Conservation (phyloP, 495 filamentous ascomycete species). For the Tuber aestivum region DNA sequence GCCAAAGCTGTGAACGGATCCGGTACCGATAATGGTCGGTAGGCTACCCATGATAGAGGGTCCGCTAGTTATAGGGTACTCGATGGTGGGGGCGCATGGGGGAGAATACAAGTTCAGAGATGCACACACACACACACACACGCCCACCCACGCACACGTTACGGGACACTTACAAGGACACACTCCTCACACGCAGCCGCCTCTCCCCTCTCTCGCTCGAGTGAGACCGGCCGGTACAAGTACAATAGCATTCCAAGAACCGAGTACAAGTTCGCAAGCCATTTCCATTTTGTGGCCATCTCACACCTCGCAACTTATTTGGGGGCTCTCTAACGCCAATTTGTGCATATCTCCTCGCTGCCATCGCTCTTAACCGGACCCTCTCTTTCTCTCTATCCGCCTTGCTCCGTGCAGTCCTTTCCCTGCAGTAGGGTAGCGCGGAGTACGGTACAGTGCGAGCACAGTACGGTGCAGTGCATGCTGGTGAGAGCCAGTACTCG, state of each 20-base stretch:
- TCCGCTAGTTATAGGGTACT: not conserved
- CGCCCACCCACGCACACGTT: constrained; percentile 29
- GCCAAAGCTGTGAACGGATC: not conserved
- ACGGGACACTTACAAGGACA: too few species aligned
- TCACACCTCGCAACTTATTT: constrained; percentile 38
- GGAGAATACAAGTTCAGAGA: not conserved
- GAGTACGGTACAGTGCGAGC: not conserved
- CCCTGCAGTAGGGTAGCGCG: not conserved
- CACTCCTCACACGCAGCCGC: not conserved
- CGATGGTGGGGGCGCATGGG: not conserved
- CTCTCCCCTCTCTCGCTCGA: not conserved
- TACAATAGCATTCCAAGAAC: constrained; percentile 16
- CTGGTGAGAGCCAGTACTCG: not conserved
- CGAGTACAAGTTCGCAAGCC: constrained; percentile 37
- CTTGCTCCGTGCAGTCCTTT: constrained; percentile 18
- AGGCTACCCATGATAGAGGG: not conserved
- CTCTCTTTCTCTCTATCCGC: constrained; percentile 28
- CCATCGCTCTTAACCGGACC: constrained; percentile 32
- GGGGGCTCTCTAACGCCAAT: constrained; percentile 34
- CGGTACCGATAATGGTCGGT: not conserved
- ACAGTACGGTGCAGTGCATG: too few species aligned
- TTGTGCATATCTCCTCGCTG: constrained; percentile 32
- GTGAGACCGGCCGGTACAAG: too few species aligned
- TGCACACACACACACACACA: constrained; percentile 21
- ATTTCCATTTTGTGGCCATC: constrained; percentile 39